Evolutionary conservation across 1,284 basidiomycete genomes (phyloP), one percentile per base, ranked within the genome.

Genomic region (Cutaneotrichosporon cutaneum): DNA sequence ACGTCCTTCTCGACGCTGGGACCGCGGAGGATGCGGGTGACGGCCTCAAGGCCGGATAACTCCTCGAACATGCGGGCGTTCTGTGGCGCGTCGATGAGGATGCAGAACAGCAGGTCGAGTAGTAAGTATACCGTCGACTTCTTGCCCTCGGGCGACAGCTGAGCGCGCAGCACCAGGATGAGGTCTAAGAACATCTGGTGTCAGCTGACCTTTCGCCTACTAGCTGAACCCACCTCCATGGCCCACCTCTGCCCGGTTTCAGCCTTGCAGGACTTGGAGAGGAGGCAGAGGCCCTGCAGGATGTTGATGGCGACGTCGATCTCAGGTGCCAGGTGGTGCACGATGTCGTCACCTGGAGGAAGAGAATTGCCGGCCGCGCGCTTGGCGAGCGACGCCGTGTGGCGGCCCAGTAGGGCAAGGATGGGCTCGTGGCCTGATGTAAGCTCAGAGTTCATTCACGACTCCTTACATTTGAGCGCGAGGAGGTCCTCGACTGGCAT

Each of bases 21-120:
- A 42, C 90, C 84, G 72, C 94, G 94, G 35, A 94, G 82, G 22
- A 92, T 86, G 68, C 87, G 88, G 14, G 92, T 90, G 10, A 94
- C 84, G 0, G 85, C 84, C 69, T 91, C 90, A 1, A 92, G 83
- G 1, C 92, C 92, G 52, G 83, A 85, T 26, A 83, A 81, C 22
- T 84, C 83, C 78, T 95, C 92, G 65, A 94, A 94, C 0, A 81
- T 81, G 21, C 92, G 85, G 6, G 92, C 77, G 4, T 90, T 86
- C 6, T 77, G 69, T 0, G 90, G 84, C 1, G 88, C 86, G 74
- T 94, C 92, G 11, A 94, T 92, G 6, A 95, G 82, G 24, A 92
- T 83, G 68, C 90, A 92, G 26, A 92, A 82, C 3, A 95, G 77
- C 0, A 90, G 90, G 69, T 95, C 92, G 21, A 95, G 81, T 1